Conservation (phyloP, 768 basidiomycete genomes). For the Lentinula sp. region DNA sequence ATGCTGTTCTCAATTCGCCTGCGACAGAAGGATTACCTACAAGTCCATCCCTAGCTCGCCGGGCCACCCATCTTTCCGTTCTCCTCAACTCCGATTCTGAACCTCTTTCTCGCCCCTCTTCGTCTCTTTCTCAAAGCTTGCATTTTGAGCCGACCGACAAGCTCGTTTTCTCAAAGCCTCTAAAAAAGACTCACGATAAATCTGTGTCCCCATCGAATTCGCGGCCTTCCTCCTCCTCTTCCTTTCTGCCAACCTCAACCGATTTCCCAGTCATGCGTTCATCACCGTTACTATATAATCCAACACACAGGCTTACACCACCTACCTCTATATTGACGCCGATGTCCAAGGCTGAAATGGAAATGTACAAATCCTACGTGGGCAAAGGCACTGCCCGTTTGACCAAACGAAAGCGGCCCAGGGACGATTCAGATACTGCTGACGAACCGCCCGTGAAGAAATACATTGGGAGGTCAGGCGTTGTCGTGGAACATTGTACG, state of each 20-base stretch:
- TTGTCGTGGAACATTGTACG: conserved; percentile 77
- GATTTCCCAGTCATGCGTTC: conserved; percentile 27
- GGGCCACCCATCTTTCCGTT: conserved; percentile 73
- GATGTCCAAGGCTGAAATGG: conserved; percentile 56
- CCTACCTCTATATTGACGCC: conserved; percentile 59
- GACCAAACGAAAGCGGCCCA: conserved; percentile 46
- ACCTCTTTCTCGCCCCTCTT: conserved; percentile 27
- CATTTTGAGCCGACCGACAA: conserved; percentile 23
- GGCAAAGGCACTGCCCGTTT: conserved; percentile 52
- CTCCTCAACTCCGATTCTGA: conserved; percentile 58
- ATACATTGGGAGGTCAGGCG: conserved; percentile 60
- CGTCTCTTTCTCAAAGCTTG: conserved; percentile 39
- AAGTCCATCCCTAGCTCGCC: conserved; percentile 46
- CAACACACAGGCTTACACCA: conserved; percentile 54
- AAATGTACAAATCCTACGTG: conserved; percentile 49
- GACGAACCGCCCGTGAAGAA: conserved; percentile 41
- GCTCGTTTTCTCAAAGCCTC: conserved; percentile 23
- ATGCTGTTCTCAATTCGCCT: conserved; percentile 80
- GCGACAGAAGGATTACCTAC: conserved; percentile 30
- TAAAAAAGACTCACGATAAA: conserved; percentile 10
- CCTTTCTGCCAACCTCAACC: conserved; percentile 21
- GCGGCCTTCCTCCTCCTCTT: conserved; percentile 32
- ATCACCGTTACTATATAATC: conserved; percentile 53
- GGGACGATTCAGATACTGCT: conserved; percentile 29
- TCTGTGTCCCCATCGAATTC: conserved; percentile 13